Conservation (phyloP, 1,139 yeast genomes). For the Hanseniaspora uvarum region DNA sequence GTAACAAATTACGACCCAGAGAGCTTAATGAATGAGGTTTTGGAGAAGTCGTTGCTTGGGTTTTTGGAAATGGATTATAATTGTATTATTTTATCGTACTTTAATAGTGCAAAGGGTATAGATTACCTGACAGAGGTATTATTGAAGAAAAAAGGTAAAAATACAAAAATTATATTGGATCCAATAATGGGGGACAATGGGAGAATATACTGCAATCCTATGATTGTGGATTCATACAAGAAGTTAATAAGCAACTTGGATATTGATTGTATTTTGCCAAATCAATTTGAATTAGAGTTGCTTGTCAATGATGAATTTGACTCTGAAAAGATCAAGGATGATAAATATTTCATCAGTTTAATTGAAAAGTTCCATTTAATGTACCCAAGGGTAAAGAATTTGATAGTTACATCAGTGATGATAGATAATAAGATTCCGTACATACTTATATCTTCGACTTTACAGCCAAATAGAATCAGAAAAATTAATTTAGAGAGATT, state of each 20-base stretch:
- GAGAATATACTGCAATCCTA: conserved; percentile 60
- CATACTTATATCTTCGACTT: conserved; percentile 41
- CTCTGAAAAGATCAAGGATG: conserved; percentile 34
- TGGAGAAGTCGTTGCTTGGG: conserved; percentile 41
- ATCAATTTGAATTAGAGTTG: conserved; percentile 79
- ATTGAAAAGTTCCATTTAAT: conserved; percentile 40
- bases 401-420: conserved; percentile 52
- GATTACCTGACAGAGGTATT: conserved; percentile 18
- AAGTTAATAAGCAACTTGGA: conserved; percentile 40
- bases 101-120: conserved; percentile 46
- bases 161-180: conserved; percentile 55
- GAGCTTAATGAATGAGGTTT: conserved; percentile 34
- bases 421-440: conserved; percentile 23
- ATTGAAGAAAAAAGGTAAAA: background rate
- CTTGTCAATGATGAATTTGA: conserved; percentile 37
- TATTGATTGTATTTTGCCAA: conserved; percentile 74
- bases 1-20: conserved; percentile 33
- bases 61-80: conserved; percentile 40
- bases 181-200: conserved; percentile 96
- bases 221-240: conserved; percentile 57
- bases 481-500: conserved; percentile 17
- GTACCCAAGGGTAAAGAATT: conserved; percentile 44
- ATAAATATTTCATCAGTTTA: conserved; percentile 38
- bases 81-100: conserved; percentile 62
- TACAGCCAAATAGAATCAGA: conserved; percentile 33